Evolutionary conservation across 768 basidiomycete genomes (phyloP), one percentile per base, ranked within the genome.

Genomic region (Hericium coralloides): DNA sequence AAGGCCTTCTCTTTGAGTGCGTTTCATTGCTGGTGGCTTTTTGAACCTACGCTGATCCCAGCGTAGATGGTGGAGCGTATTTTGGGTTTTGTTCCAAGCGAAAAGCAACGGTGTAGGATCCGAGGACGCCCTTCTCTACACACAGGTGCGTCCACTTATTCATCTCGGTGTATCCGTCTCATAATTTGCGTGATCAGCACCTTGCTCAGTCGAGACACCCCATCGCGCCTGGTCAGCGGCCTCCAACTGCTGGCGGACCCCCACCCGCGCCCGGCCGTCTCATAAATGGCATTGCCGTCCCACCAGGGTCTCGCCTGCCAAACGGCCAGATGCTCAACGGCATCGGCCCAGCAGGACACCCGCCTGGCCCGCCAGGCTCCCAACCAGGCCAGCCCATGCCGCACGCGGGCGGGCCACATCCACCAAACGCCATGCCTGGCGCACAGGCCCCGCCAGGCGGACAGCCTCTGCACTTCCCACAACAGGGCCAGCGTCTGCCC

Each of bases 1-100:
- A 92, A 68, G 89, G 89, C 54, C 76, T 92, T 60, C 75, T 92
- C 43, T 92, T 89, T 73, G 89, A 92, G 87, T 89, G 64, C 52
- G 86, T 76, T 39, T 36, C 38, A 2, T 49, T 22, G 49, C 47
- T 64, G 25, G 15, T 55, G 25, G 56, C 58, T 54, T 60, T n/a
- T 41, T 54, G 17, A 58, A 55, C 47, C 58, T 55, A 51, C 48
- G 48, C 58, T 53, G 62, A 55, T 52, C 62, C 55, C 57, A 31
- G 8, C 51, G 31, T 62, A 90, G 89, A 67, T 92, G 89, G 89
- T 92, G 89, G 89, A 87, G 83, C 62, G 89, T 92, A 22, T 92
- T 92, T 64, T 92, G 89, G 89, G 84, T 89, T 0, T 73, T 91
- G 15, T 92, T 91, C 67, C 83, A 83, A 12, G 87, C 89, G 49